These are phyloP conservation scores for Trametes cubensis DNA, from an alignment of 768 basidiomycete species.

Conservation along the genomic window DNA sequence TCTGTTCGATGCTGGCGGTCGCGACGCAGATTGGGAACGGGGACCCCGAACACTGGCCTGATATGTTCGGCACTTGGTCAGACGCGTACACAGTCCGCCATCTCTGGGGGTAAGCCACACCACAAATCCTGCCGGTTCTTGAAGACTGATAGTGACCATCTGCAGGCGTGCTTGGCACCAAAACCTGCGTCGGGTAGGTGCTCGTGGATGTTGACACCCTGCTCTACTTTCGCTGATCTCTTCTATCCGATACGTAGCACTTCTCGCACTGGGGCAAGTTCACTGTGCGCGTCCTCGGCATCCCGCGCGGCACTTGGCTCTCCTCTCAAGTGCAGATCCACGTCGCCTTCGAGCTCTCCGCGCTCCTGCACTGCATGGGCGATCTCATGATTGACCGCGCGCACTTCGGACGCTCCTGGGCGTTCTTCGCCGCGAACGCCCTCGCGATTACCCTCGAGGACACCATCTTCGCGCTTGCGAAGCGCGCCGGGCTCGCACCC, in stretches of 20 bases:
- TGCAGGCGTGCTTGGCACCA: conserved; percentile 28
- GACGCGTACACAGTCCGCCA: conserved; percentile 28
- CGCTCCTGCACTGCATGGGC: conserved; percentile 22
- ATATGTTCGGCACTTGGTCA: conserved; percentile 22
- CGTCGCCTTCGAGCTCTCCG: conserved; percentile 26
- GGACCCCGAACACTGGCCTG: conserved; percentile 23
- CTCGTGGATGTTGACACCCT: not conserved
- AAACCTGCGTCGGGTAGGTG: conserved; percentile 24
- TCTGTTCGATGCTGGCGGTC: conserved; percentile 12
- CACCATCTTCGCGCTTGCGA: conserved; percentile 9
- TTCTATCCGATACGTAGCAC: conserved; percentile 2
- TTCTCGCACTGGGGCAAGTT: conserved; percentile 19
- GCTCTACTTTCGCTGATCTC: not conserved
- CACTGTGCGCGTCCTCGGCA: conserved; percentile 11
- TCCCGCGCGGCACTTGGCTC: conserved; percentile 18
- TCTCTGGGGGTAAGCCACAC: conserved; percentile 25
- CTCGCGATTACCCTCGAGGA: conserved; percentile 26
- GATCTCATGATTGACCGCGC: conserved; percentile 22
- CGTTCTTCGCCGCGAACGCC: conserved; percentile 25
- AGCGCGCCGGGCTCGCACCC: not conserved
- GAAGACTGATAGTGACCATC: not conserved
- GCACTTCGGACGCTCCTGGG: conserved; percentile 18
- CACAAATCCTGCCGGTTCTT: not conserved
- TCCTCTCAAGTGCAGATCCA: conserved; percentile 28
- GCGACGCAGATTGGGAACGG: conserved; percentile 7